Conservation (phyloP, 2,329 filamentous ascomycete species). For the Monilinia aucupariae region DNA sequence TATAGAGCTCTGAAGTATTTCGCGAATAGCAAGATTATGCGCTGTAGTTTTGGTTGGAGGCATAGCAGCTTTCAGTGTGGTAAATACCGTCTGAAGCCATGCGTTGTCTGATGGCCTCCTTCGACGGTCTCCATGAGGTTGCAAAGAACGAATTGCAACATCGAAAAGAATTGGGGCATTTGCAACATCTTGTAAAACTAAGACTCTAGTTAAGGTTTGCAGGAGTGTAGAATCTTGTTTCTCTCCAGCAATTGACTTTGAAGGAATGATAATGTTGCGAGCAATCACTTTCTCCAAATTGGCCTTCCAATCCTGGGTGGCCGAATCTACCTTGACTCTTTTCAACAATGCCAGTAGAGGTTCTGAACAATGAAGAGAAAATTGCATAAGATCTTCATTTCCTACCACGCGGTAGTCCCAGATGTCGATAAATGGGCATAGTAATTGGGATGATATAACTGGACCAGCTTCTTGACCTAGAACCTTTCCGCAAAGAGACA, state of each 20-base stretch:
- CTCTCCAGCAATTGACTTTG: slow-evolving; percentile 24
- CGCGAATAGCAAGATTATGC: slow-evolving; percentile 29
- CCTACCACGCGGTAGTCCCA: slow-evolving; percentile 29
- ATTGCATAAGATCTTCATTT: slow-evolving; percentile 26
- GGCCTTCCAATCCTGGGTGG: slow-evolving; percentile 21
- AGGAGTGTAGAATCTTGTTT: slow-evolving; percentile 26
- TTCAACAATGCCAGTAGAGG: slow-evolving; percentile 31
- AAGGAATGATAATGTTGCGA: slow-evolving; percentile 36
- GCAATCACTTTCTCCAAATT: slow-evolving; percentile 35
- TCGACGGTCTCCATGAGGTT: slow-evolving; percentile 40
- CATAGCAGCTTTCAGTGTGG: slow-evolving; percentile 31
- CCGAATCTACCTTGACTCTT: slow-evolving; percentile 13
- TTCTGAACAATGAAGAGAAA: slow-evolving; percentile 34
- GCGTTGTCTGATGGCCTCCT: slow-evolving; percentile 42
- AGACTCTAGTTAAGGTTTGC: slow-evolving; percentile 25
- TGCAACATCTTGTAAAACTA: slow-evolving; percentile 31
- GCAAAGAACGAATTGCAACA: slow-evolving; percentile 42
- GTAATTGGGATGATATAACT: slow-evolving; percentile 19
- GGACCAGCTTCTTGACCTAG: slow-evolving; percentile 10
- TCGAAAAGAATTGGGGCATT: slow-evolving; percentile 43
- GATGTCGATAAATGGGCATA: slow-evolving; percentile 32
- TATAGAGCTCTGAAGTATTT: slow-evolving; percentile 37
- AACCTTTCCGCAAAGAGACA: slow-evolving; percentile 27
- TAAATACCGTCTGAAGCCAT: slow-evolving; percentile 47
- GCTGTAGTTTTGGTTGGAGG: slow-evolving; percentile 17